phyloP scores from a whole-genome alignment of 108 stramenopile species.

The Epithemia pelagica region DNA sequence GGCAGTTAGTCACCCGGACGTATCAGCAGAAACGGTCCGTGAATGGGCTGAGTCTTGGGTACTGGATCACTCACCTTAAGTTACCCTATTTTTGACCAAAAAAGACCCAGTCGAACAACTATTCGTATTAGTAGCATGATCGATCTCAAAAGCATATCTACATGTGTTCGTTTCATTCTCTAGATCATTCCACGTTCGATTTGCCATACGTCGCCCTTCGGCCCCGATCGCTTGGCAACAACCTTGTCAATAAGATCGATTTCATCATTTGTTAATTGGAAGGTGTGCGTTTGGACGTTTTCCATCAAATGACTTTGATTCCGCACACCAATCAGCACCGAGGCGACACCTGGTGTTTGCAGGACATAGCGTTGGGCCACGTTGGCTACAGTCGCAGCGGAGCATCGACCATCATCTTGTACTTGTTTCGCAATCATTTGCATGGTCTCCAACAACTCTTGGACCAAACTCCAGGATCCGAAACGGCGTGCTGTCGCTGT shows the following conservation, averaged over 20 bases:
- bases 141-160: too few relatives aligned
- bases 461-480: conserved; percentile 45
- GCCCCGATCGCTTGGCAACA: conserved; percentile 40
- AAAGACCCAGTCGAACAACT: too few relatives aligned
- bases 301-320: conserved; percentile 39
- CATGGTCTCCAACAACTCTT: conserved; percentile 42
- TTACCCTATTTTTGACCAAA: too few relatives aligned
- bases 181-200: conserved; percentile 42
- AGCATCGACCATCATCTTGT: conserved; percentile 30
- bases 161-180: neutral
- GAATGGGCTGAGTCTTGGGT: too few relatives aligned
- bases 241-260: conserved; percentile 35
- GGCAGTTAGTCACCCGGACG: too few relatives aligned
- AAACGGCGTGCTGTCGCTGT: conserved; percentile 34
- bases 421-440: conserved; percentile 29
- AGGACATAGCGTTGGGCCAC: conserved; percentile 52
- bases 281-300: conserved; percentile 41
- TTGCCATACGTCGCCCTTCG: conserved; percentile 50
- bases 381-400: conserved; percentile 30
- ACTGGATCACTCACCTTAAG: too few relatives aligned
- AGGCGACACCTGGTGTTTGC: conserved; percentile 36
- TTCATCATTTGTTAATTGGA: conserved; percentile 32
- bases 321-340: conserved; percentile 44
- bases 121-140: too few relatives aligned
- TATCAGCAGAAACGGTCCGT: too few relatives aligned